Base-by-base conservation (phyloP, 1,284 basidiomycete species). In the Mycena sp. region DNA sequence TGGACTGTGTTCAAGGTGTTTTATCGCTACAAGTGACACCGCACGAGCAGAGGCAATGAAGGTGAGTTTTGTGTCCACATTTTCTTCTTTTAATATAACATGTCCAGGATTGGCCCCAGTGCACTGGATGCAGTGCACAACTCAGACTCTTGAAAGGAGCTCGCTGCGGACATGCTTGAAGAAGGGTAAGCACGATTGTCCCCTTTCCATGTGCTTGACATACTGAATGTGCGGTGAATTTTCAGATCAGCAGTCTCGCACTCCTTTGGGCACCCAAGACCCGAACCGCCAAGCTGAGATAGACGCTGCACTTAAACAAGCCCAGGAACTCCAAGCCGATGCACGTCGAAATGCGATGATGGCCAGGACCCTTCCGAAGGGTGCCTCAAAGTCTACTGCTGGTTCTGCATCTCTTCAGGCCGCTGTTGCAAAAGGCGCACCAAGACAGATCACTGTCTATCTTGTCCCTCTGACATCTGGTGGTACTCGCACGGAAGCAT, bases 401-500 rank as follows among this genome's bases (percentile, higher is more conserved):
- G 32, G 32, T 9, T 35, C 32, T 9, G 32, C 9, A 35, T 35
- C 32, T 35, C 50, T 52, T 29, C 50, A 52, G 21, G 50, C 16
- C 40, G 50, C 50, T 4, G 35, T 17, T n/a, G 50, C 50, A 9
- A 52, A 52, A 35, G 50, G 50, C 3, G 28, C 12, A 6, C 11
- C 50, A 10, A 38, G 50, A 16, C 50, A 52, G 37, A 52, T 41
- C 17, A 32, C 28, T 32, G 28, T 48, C n/a, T 48, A 48, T 32
- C 46, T 48, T 19, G 46, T 48, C 9, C 37, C 50, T 17, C 17
- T 52, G 37, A 40, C 50, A 6, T 52, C 50, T 9, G 40, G 11
- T 16, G 37, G 50, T 40, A 28, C 50, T 52, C 25, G 40, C 16
- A 58, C 49, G 35, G 29, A 63, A 40, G 46, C 38, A 32, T 45